phyloP scores from a whole-genome alignment of 1,139 yeast genomes.

The Sugiyamaella novakii region DNA sequence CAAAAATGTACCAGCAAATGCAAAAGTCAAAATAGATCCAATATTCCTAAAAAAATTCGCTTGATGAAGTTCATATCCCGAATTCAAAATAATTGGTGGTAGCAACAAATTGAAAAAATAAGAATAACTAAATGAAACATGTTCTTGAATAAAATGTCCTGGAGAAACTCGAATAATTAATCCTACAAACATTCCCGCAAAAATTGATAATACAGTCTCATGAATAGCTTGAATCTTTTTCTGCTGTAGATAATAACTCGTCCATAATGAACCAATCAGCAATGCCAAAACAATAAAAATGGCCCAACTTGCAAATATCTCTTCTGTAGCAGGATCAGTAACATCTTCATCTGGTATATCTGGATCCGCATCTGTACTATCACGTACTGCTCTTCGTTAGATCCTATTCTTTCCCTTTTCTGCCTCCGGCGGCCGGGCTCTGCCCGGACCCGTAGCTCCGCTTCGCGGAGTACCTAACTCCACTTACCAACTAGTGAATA shows the following conservation, averaged over 20 bases:
- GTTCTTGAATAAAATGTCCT: constrained; percentile 95
- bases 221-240: constrained; percentile 91
- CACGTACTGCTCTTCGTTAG: no score
- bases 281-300: constrained; percentile 79
- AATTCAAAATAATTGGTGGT: constrained; percentile 94
- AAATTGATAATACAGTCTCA: constrained; percentile 93
- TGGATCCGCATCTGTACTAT: constrained; percentile 46
- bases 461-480: no score
- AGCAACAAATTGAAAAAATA: constrained; percentile 91
- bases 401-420: no score
- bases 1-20: constrained; percentile 94
- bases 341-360: constrained; percentile 57
- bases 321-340: constrained; percentile 92
- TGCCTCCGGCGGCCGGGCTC: no score
- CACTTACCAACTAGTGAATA: constrained; percentile 24
- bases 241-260: constrained; percentile 89
- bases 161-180: constrained; percentile 85
- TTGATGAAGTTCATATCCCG: constrained; percentile 95
- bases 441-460: no score
- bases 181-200: constrained; percentile 97
- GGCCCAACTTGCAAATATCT: constrained; percentile 97
- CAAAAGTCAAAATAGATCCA: constrained; percentile 89
- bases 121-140: constrained; percentile 91
- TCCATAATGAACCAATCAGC: constrained; percentile 88
- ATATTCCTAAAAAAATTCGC: constrained; percentile 91